Evolutionary conservation across 495 filamentous ascomycete genomes (phyloP), one percentile per base, ranked within the genome.

Genomic region (Neurospora discreta): DNA sequence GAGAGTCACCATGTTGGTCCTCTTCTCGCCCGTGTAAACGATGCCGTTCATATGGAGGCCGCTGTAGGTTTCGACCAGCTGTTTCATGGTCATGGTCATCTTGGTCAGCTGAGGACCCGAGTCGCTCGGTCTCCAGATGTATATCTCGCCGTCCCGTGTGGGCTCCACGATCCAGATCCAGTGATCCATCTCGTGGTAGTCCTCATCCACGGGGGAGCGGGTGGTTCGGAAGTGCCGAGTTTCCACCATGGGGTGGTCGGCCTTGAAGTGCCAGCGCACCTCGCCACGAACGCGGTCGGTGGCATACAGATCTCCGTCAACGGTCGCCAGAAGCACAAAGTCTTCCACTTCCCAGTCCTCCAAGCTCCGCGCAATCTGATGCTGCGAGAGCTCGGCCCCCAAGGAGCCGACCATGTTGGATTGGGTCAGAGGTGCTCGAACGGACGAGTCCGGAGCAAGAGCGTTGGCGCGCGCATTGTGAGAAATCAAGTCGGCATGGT

Each of bases 261-360:
- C 87, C 81, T 92, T 89, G 69, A 97, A 85, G 77, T 89, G 89
- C 95, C 95, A 99, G 80, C 87, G 90, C 72, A 89, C 85, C 65
- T 90, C 82, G 69, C 95, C 95, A 72, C 89, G 94, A 79, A 91
- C 92, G 75, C 95, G 87, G 84, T 98, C 93, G 83, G 90, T 89
- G 78, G 96, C 95, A 85, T 97, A 92, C 80, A 99, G 89, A 73
- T 91, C 92, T 84, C 95, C 95, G 85, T 98, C 93, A 86, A 99
- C 91, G 87, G 96, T 98, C 91, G 96, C 94, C 91, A 99, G 84
- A 85, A 99, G 91, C 81, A 98, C 92, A 89, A 98, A 96, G 84
- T 98, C 94, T 91, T 98, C 95, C 83, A 97, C 94, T 89, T 97
- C 93, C 94, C 94, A 98, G 79, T 98, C 95, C 88, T 96, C 91